Evolutionary conservation across 805 yeast species (phyloP).

Genomic region (Kuraishia cidri): DNA sequence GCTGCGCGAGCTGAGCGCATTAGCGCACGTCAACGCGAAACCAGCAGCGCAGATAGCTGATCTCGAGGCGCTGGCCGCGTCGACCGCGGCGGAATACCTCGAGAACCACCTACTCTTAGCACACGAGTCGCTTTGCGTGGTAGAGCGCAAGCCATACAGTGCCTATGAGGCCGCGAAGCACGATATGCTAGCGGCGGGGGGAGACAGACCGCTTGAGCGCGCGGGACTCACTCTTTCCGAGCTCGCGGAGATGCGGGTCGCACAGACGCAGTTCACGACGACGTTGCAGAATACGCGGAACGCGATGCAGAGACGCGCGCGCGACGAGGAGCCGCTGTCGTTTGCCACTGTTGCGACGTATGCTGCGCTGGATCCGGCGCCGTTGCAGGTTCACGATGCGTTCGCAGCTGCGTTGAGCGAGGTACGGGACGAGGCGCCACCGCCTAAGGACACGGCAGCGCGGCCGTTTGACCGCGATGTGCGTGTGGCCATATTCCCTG

Average conservation of each 20-base stretch:
- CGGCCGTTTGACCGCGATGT: constrained; percentile 7
- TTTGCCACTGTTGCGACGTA: constrained; percentile 15
- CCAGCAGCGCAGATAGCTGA: neutral
- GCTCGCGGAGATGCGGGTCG: no score
- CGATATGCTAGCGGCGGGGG: no score
- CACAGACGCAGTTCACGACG: no score
- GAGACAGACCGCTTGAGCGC: no score
- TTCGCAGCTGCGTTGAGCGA: constrained; percentile 5
- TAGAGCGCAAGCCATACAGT: no score
- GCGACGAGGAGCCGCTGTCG: constrained; percentile 14
- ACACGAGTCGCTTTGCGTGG: neutral
- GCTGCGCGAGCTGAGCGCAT: constrained; percentile 6
- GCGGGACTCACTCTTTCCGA: no score
- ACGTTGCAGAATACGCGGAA: no score
- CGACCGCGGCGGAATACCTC: neutral
- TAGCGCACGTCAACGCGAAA: constrained; percentile 2
- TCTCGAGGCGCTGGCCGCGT: neutral
- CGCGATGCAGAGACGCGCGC: constrained; percentile 11
- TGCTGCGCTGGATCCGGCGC: constrained; percentile 6
- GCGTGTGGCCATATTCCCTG: constrained; percentile 49
- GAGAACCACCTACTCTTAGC: neutral
- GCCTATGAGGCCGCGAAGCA: no score
- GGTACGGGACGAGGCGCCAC: constrained; percentile 4
- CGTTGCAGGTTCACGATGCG: constrained; percentile 12
- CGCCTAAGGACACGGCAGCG: constrained; percentile 30